Percentiles rank a stretch among this genome's conserved stretches.
These are phyloP conservation scores for Panaeolus cyanescens DNA, from an alignment of 768 basidiomycete species.

Conservation along the genomic window DNA sequence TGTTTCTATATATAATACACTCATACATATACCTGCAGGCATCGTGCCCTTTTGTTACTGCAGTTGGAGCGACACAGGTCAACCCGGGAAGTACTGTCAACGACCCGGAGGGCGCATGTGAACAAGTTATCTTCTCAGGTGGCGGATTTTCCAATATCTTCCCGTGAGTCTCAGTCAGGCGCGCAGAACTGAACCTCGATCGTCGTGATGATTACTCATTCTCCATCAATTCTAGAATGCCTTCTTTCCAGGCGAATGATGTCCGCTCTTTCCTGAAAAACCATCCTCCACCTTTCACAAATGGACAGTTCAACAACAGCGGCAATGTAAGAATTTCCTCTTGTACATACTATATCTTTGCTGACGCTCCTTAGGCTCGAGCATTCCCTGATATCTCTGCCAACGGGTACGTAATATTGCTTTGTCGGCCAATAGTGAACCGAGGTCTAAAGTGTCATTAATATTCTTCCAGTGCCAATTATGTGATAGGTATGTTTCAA, in stretches of 20 bases:
- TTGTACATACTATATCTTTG: not conserved
- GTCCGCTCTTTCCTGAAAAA: slow-evolving; percentile 40
- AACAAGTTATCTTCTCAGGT: slow-evolving; percentile 47
- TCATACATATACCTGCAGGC: slow-evolving; percentile 19
- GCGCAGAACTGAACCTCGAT: no score
- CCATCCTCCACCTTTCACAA: slow-evolving; percentile 37
- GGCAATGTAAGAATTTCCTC: slow-evolving; percentile 28
- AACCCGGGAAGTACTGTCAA: slow-evolving; percentile 42
- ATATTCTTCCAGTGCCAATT: slow-evolving; percentile 38
- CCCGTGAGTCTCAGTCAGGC: no score
- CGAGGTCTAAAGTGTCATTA: not conserved
- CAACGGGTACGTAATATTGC: slow-evolving; percentile 35
- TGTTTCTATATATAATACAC: not conserved
- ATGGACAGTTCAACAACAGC: slow-evolving; percentile 46
- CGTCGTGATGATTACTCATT: not conserved
- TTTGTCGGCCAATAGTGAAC: not conserved
- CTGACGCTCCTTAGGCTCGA: slow-evolving; percentile 34
- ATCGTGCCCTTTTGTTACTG: slow-evolving; percentile 51
- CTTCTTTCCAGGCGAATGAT: slow-evolving; percentile 44
- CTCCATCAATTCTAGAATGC: slow-evolving; percentile 28
- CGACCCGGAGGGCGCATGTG: slow-evolving; percentile 48
- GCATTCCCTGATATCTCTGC: slow-evolving; percentile 53
- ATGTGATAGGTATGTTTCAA: slow-evolving; percentile 34
- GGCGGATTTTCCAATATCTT: slow-evolving; percentile 54
- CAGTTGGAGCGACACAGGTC: slow-evolving; percentile 54